Percentiles rank a stretch among this genome's conserved stretches.
Conservation (phyloP, 1,284 basidiomycete species). For the Ustilago bromivora region DNA sequence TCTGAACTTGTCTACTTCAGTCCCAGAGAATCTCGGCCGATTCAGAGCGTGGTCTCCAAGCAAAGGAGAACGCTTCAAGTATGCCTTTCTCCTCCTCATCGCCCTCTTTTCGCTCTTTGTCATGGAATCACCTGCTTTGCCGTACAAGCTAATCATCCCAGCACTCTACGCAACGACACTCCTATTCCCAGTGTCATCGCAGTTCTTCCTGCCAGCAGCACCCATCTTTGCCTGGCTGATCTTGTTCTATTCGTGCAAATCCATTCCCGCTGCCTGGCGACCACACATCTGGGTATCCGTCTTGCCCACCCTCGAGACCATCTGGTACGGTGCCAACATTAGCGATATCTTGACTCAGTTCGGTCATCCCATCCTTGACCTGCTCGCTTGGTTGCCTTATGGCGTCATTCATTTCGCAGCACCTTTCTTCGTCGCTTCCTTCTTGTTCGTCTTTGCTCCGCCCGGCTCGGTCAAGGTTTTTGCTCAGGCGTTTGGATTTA, state of each 20-base stretch:
- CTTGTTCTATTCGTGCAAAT: conserved; percentile 84
- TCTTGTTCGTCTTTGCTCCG: conserved; percentile 83
- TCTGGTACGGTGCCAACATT: conserved; percentile 95
- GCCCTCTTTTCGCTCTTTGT: conserved; percentile 82
- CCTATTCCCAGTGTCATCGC: conserved; percentile 86
- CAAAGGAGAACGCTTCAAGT: conserved; percentile 63
- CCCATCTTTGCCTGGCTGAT: conserved; percentile 81
- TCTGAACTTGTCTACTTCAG: conserved; percentile 61
- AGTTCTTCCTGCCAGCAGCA: conserved; percentile 90
- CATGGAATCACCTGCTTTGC: conserved; percentile 79
- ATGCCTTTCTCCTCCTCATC: conserved; percentile 57
- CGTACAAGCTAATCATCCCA: conserved; percentile 85
- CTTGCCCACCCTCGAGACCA: conserved; percentile 91
- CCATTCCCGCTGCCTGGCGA: conserved; percentile 80
- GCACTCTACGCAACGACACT: conserved; percentile 78
- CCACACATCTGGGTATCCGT: conserved; percentile 90
- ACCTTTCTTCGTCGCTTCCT: conserved; percentile 75
- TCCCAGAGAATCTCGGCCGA: conserved; percentile 56
- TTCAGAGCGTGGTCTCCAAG: conserved; percentile 56
- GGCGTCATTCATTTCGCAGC: conserved; percentile 89
- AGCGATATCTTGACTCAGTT: conserved; percentile 93
- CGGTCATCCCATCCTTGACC: conserved; percentile 90
- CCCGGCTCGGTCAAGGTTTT: conserved; percentile 86
- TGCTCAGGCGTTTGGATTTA: conserved; percentile 89
- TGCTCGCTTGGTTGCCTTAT: conserved; percentile 95